Evolutionary conservation across 2,329 filamentous ascomycete genomes (phyloP), one percentile per base, ranked within the genome.

Genomic region (Elsinoe fawcettii): DNA sequence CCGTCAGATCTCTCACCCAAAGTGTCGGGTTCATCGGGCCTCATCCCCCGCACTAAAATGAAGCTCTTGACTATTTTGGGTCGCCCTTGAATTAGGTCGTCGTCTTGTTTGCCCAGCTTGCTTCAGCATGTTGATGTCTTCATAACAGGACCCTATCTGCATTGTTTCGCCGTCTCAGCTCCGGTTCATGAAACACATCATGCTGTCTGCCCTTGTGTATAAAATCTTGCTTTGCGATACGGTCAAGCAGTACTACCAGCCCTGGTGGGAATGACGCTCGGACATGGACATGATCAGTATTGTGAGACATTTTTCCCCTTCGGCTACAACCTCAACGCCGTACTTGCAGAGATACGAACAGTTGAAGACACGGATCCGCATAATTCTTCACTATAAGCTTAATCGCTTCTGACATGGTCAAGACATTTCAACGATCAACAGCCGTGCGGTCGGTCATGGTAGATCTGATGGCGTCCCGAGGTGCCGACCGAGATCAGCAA

Each of bases 211-310:
- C 6, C 5, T n/a, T 12, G 9, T 6, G 34, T 37, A 37, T 37
- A 12, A 37, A 25, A 46, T 46, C 41, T 46, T 25, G 41, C 41
- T 27, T 46, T 25, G 1, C 20, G 20, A 46, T 46, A 46, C 41
- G 41, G 41, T 46, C 41, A 25, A 46, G 41, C 41, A 46, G 41
- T 46, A 25, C 41, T 46, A 46, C 41, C 41, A 44, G 22, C 18
- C 41, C 41, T 23, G 11, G 3, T 8, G 9, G 2, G 16, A 39
- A 5, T 8, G n/a, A 53, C 23, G 49, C 20, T 36, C 20, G 27
- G 30, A 36, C 49, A n/a, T 25, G 14, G 8, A 9, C 8, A 20
- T 37, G 49, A 53, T 37, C 30, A 53, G 27, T 39, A 27, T 18
- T 34, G 18, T 53, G 32, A 53, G 49, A 53, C 49, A 53, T 14